These are phyloP conservation scores for Aquilaria agallochum DNA, from an alignment of 441 rosid genomes.

Conservation along the genomic window DNA sequence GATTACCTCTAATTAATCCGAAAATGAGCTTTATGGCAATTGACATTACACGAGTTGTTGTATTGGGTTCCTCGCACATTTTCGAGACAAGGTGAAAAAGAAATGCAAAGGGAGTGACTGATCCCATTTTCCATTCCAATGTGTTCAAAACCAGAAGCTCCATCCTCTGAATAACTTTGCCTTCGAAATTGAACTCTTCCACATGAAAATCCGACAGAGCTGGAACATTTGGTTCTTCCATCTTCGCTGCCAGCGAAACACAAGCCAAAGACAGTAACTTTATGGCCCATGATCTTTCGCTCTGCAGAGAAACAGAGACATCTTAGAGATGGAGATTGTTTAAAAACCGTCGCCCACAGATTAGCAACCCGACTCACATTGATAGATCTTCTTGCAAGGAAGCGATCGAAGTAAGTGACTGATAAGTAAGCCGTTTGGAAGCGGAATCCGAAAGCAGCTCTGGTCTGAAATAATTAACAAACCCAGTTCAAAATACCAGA, in stretches of 20 bases:
- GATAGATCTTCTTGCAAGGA: slow-evolving; percentile 37
- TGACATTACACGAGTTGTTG: slow-evolving; percentile 12
- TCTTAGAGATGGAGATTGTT: not conserved
- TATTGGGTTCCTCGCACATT: slow-evolving; percentile 21
- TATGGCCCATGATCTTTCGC: slow-evolving; percentile 35
- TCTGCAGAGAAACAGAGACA: slow-evolving; percentile 22
- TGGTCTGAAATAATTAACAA: slow-evolving; percentile 31
- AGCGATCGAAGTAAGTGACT: slow-evolving; percentile 52
- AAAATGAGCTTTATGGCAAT: slow-evolving; percentile 28
- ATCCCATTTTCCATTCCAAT: slow-evolving; percentile 47
- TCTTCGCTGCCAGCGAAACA: slow-evolving; percentile 59
- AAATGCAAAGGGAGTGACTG: slow-evolving; percentile 47
- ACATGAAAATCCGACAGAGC: slow-evolving; percentile 28
- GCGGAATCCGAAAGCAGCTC: slow-evolving; percentile 33
- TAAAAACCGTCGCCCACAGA: not conserved
- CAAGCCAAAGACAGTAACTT: slow-evolving; percentile 48
- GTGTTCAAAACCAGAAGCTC: slow-evolving; percentile 52
- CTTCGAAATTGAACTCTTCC: slow-evolving; percentile 27
- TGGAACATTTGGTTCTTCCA: slow-evolving; percentile 48
- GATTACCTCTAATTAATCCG: slow-evolving; percentile 36
- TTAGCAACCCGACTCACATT: slow-evolving; percentile 27
- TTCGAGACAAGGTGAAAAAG: slow-evolving; percentile 34
- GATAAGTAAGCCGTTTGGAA: slow-evolving; percentile 50
- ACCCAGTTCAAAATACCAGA: not conserved
- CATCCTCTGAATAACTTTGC: slow-evolving; percentile 40